These are phyloP conservation scores for Ganoderma meredithae DNA, from an alignment of 1,284 basidiomycete genomes.

Conservation along the genomic window DNA sequence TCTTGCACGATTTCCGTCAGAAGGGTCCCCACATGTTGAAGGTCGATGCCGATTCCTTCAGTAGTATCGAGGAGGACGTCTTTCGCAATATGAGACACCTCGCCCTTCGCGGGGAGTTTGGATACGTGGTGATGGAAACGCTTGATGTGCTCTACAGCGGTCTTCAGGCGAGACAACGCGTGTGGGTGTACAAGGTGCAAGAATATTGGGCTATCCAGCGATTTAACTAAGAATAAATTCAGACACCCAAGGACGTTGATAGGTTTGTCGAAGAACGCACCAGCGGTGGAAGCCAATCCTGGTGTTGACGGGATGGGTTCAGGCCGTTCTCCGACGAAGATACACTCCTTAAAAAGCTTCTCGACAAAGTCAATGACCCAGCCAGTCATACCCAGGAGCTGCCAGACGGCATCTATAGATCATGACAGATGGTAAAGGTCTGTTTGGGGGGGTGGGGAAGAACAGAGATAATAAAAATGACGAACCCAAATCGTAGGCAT, in stretches of 20 bases:
- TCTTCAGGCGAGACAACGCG: slow-evolving; percentile 56
- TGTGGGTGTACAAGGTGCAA: slow-evolving; percentile 69
- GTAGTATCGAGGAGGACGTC: slow-evolving; percentile 67
- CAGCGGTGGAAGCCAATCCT: slow-evolving; percentile 10
- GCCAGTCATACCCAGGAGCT: slow-evolving; percentile 62
- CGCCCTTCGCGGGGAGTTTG: slow-evolving; percentile 58
- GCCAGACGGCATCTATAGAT: slow-evolving; percentile 69
- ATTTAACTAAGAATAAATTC: neutral
- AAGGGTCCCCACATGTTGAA: slow-evolving; percentile 55
- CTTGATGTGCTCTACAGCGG: slow-evolving; percentile 61
- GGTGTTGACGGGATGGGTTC: slow-evolving; percentile 12
- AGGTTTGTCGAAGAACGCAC: slow-evolving; percentile 3
- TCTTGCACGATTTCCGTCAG: slow-evolving; percentile 49
- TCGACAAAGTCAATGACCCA: slow-evolving; percentile 72
- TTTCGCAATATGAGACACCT: slow-evolving; percentile 68
- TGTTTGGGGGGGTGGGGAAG: neutral
- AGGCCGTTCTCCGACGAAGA: slow-evolving; percentile 48
- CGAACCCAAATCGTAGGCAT: slow-evolving; percentile 67
- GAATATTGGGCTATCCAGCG: slow-evolving; percentile 47
- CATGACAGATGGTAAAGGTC: slow-evolving; percentile 3
- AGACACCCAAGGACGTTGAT: neutral
- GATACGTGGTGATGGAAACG: slow-evolving; percentile 61
- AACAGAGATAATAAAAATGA: neutral
- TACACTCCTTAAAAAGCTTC: slow-evolving; percentile 67
- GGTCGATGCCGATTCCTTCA: slow-evolving; percentile 66